Percentiles rank a stretch among this genome's conserved stretches.
Evolutionary conservation across 768 basidiomycete genomes (phyloP).

Genomic region (Russula sp.): DNA sequence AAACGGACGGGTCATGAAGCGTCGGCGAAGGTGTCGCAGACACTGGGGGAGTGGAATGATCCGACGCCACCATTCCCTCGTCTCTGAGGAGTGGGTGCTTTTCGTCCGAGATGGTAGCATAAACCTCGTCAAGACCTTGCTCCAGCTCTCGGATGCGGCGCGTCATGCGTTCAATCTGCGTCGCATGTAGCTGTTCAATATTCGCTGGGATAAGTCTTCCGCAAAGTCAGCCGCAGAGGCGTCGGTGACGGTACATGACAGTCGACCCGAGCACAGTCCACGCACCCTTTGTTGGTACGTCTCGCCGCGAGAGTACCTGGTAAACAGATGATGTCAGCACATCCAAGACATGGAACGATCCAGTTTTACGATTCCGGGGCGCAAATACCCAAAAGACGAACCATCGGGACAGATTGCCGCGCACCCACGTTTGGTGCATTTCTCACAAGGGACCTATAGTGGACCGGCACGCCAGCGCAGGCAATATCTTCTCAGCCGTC

Average conservation of each 20-base stretch:
- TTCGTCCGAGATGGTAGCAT: constrained; percentile 15
- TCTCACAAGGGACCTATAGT: constrained; percentile 65
- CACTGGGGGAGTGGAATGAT: background rate
- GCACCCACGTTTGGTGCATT: constrained; percentile 69
- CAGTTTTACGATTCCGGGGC: background rate
- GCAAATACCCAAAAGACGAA: constrained; percentile 23
- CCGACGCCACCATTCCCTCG: background rate
- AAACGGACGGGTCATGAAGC: background rate
- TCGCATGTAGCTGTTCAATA: constrained; percentile 48
- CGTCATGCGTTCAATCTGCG: constrained; percentile 16
- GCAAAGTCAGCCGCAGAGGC: background rate
- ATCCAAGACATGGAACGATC: background rate
- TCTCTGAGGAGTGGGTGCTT: constrained; percentile 17
- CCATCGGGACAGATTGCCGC: constrained; percentile 73
- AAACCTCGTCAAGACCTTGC: constrained; percentile 13
- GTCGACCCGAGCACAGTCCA: background rate
- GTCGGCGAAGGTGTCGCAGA: background rate
- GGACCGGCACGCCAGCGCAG: background rate
- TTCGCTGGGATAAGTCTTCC: constrained; percentile 52
- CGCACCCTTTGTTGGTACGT: constrained; percentile 47
- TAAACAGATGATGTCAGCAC: background rate
- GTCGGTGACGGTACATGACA: too few species aligned
- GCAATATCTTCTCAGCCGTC: background rate
- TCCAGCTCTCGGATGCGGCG: constrained; percentile 20
- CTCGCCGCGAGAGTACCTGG: constrained; percentile 50